A percentile compares a stretch with the other conserved stretches of the same genome.
Conservation (phyloP, 176 grass and related monocot species). For the Calamus simplicifolius region DNA sequence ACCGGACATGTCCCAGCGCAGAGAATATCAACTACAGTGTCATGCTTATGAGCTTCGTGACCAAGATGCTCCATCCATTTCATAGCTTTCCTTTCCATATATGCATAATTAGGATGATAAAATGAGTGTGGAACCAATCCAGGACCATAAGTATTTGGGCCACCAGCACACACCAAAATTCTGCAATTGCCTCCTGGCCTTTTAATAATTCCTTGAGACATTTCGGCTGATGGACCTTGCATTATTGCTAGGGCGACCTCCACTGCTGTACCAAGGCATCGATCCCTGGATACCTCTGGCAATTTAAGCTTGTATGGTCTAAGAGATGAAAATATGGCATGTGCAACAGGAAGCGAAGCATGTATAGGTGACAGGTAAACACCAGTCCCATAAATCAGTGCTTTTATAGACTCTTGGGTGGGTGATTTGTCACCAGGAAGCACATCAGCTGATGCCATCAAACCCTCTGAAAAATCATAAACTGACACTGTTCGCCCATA, state of each 20-base stretch:
- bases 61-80: conserved; percentile 90
- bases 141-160: conserved; percentile 80
- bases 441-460: conserved; percentile 63
- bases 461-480: conserved; percentile 93
- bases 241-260: conserved; percentile 86
- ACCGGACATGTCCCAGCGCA: conserved; percentile 91
- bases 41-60: conserved; percentile 66
- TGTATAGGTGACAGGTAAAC: conserved; percentile 83
- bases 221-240: conserved; percentile 70
- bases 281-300: conserved; percentile 73
- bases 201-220: conserved; percentile 87
- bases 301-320: conserved; percentile 64
- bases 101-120: conserved; percentile 92
- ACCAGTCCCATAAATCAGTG: conserved; percentile 76
- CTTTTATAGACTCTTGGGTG: conserved; percentile 68
- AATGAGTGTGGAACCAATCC: conserved; percentile 81
- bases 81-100: conserved; percentile 77
- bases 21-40: conserved; percentile 77
- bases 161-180: conserved; percentile 80
- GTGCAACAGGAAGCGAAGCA: conserved; percentile 76
- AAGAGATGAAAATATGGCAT: conserved; percentile 90
- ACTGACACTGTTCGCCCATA: conserved; percentile 89
- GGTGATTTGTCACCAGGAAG: conserved; percentile 77
- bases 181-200: conserved; percentile 90
- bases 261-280: conserved; percentile 83